phyloP scores from a whole-genome alignment of 2,329 filamentous ascomycete species.

The Rhynchosporium secalis region DNA sequence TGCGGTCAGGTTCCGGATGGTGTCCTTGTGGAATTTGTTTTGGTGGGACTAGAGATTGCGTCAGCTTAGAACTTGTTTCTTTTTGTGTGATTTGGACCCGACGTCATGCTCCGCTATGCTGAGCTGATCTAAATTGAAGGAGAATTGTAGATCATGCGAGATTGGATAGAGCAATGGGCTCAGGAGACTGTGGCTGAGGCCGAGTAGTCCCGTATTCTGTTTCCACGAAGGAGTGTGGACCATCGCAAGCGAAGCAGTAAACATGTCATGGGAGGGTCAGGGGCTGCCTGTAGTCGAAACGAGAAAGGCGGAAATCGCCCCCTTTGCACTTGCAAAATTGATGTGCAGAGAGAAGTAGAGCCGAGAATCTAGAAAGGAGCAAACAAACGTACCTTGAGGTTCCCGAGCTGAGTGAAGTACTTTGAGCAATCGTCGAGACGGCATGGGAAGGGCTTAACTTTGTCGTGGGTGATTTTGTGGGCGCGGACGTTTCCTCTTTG shows the following conservation, averaged over 20 bases:
- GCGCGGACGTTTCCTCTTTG: slow-evolving; percentile 83
- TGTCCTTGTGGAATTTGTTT: slow-evolving; percentile 86
- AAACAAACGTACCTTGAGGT: slow-evolving; percentile 68
- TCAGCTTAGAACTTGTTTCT: slow-evolving; percentile 17
- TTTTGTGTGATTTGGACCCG: background rate
- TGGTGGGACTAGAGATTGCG: slow-evolving; percentile 68
- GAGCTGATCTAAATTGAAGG: background rate
- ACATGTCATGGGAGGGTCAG: slow-evolving; percentile 11
- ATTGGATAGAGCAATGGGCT: background rate
- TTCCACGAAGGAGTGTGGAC: slow-evolving; percentile 1
- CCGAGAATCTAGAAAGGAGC: background rate
- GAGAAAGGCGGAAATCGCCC: slow-evolving; percentile 10
- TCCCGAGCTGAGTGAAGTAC: slow-evolving; percentile 85
- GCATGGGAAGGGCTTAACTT: slow-evolving; percentile 78
- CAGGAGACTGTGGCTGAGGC: slow-evolving; percentile 16
- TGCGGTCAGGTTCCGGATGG: slow-evolving; percentile 66
- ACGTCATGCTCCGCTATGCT: background rate
- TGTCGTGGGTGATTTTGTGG: slow-evolving; percentile 78
- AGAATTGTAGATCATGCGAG: background rate
- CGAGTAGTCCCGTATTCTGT: slow-evolving; percentile 3
- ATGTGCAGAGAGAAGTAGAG: background rate
- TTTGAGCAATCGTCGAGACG: slow-evolving; percentile 82
- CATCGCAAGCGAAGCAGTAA: slow-evolving; percentile 14
- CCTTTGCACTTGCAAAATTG: background rate
- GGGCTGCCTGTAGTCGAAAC: slow-evolving; percentile 25